Conservation (phyloP, 306 rosid species). For the Malus asiatica region DNA sequence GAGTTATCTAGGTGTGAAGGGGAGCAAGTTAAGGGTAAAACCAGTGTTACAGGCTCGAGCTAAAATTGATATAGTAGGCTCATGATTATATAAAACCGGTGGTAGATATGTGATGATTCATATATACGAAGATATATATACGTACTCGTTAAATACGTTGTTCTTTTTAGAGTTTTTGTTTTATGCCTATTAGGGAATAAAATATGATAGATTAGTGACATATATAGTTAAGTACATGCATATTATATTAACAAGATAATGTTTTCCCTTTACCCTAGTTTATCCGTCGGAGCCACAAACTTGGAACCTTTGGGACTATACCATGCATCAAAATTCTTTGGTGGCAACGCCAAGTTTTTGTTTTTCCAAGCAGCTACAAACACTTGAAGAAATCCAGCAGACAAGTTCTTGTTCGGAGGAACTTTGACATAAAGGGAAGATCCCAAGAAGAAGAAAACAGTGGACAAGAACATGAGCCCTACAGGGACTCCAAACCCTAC, state of each 20-base stretch:
- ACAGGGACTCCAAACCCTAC: constrained; percentile 64
- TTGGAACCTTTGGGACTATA: constrained; percentile 38
- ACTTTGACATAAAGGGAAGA: constrained; percentile 36
- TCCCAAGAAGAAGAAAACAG: constrained; percentile 53
- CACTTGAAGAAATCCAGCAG: constrained; percentile 46
- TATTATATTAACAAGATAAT: not conserved
- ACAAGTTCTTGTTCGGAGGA: constrained; percentile 46
- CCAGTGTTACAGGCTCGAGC: too few relatives aligned
- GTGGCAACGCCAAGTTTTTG: constrained; percentile 39
- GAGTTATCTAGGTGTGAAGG: too few relatives aligned
- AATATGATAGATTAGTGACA: not conserved
- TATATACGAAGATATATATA: not conserved
- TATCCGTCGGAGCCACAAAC: constrained; percentile 52
- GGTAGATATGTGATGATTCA: too few relatives aligned
- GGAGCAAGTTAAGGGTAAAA: too few relatives aligned
- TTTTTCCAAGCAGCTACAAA: constrained; percentile 58
- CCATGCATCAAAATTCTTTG: constrained; percentile 39
- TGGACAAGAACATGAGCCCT: constrained; percentile 56
- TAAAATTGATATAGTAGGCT: too few relatives aligned
- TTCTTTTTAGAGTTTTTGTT: not conserved
- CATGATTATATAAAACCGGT: not conserved
- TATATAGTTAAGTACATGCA: not conserved
- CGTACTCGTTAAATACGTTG: not conserved
- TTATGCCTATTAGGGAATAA: not conserved
- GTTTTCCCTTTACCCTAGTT: constrained; percentile 35